Evolutionary conservation across 495 filamentous ascomycete species (phyloP), one percentile per base, ranked within the genome.

Genomic region (Xylaria flabelliformis): DNA sequence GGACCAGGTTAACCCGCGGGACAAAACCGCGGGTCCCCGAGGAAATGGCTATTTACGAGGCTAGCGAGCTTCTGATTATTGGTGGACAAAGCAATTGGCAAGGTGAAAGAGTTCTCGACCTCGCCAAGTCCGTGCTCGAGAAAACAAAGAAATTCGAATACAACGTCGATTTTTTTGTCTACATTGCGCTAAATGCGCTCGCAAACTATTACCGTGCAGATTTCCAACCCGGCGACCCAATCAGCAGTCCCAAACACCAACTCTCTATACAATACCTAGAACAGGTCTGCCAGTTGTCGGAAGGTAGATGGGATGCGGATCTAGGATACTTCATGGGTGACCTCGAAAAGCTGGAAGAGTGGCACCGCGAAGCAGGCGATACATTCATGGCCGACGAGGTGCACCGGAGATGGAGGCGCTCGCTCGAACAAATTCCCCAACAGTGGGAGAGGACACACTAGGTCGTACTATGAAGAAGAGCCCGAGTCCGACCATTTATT

Each of bases 251-350:
- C 1, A 74, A 70, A 51, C 77, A 79, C 42, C 67, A 74, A n/a
- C 36, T 75, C 8, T 77, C 77, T 9, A 71, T 76, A 39, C 74
- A 75, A 17, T 76, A 77, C 29, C 73, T 79, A 2, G 77, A 79
- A 42, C 62, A 72, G 13, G 75, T 76, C 15, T 76, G 70, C 19
- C 64, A 69, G 26, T 53, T 79, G 13, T 75, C 77, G 59, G 77
- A 77, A 36, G 73, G 75, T n/a, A 68, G 71, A 36, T 79, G 77
- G 77, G 74, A 79, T 48, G 70, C 77, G 26, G 77, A 79, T 41
- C 70, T 79, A 69, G 77, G 77, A 42, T 79, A 79, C 41, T 69
- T 79, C 39, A 70, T 79, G 24, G 77, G 77, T 9, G 75, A 79
- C 26, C 61, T 79, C 4, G 74, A 79, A 70, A 74, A 74, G 24